These are phyloP conservation scores for Flaveria floridana DNA, from an alignment of 140 eudicot genomes.

Conservation along the genomic window DNA sequence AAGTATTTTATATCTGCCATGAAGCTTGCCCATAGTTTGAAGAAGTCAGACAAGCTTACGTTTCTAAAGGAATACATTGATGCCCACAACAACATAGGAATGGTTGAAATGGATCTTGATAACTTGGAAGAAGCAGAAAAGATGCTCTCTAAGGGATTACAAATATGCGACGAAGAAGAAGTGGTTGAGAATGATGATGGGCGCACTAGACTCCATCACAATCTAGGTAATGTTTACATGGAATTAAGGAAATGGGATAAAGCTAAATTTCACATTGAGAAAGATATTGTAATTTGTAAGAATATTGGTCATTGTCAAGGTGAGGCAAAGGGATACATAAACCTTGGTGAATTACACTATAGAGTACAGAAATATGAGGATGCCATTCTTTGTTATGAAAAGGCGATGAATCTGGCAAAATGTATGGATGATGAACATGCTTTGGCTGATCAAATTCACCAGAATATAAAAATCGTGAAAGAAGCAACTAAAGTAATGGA, in stretches of 20 bases:
- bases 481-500: slow-evolving; percentile 67
- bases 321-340: slow-evolving; percentile 90
- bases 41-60: slow-evolving; percentile 39
- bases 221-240: slow-evolving; percentile 81
- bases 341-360: slow-evolving; percentile 81
- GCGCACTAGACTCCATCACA: slow-evolving; percentile 88
- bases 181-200: slow-evolving; percentile 66
- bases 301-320: slow-evolving; percentile 76
- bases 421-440: slow-evolving; percentile 86
- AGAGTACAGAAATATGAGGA: slow-evolving; percentile 69
- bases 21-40: slow-evolving; percentile 68
- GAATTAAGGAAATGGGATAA: slow-evolving; percentile 77
- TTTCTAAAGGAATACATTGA: slow-evolving; percentile 86
- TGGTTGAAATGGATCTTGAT: slow-evolving; percentile 96
- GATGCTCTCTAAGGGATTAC: slow-evolving; percentile 61
- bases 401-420: slow-evolving; percentile 81
- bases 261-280: slow-evolving; percentile 66
- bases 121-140: slow-evolving; percentile 79
- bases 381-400: slow-evolving; percentile 63
- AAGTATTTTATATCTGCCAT: slow-evolving; percentile 76
- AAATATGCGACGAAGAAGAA: slow-evolving; percentile 91
- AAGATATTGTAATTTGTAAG: slow-evolving; percentile 74
- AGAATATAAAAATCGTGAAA: slow-evolving; percentile 56
- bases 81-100: slow-evolving; percentile 81
- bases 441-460: slow-evolving; percentile 55